phyloP scores from a whole-genome alignment of 179 eudicot species.

The Spergularia azorica region DNA sequence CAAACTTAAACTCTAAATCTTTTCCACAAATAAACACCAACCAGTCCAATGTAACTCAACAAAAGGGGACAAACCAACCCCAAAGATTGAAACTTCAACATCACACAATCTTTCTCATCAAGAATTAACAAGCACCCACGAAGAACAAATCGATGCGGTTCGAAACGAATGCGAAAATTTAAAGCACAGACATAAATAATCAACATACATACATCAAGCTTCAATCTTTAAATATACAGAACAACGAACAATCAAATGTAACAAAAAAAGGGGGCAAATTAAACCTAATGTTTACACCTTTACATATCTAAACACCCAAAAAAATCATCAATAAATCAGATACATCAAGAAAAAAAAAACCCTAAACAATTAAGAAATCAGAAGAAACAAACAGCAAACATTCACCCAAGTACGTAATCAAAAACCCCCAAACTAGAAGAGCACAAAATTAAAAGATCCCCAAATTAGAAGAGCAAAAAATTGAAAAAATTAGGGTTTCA shows the following conservation, averaged over 20 bases:
- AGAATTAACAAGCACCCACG: too few species aligned
- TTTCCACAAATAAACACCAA: too few species aligned
- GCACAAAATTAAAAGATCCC: background rate
- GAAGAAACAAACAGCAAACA: background rate
- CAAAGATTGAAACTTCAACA: background rate
- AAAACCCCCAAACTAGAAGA: background rate
- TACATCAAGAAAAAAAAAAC: too few species aligned
- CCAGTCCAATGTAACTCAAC: too few species aligned
- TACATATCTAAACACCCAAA: background rate
- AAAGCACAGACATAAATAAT: background rate
- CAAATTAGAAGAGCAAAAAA: background rate
- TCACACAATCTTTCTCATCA: too few species aligned
- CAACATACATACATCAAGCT: too few species aligned
- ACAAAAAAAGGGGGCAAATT: background rate
- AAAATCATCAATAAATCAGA: background rate
- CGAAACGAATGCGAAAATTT: background rate
- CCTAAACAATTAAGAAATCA: too few species aligned
- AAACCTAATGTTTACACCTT: background rate
- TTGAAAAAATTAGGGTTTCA: conserved; percentile 21
- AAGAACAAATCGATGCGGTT: too few species aligned
- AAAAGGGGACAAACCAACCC: too few species aligned
- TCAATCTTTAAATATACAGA: too few species aligned
- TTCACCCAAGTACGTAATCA: background rate
- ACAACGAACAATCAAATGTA: background rate
- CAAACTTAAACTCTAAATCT: too few species aligned